Percentiles rank a stretch among this genome's conserved stretches.
These are phyloP conservation scores for Punctularia strigosozonata DNA, from an alignment of 768 basidiomycete genomes.

Conservation along the genomic window DNA sequence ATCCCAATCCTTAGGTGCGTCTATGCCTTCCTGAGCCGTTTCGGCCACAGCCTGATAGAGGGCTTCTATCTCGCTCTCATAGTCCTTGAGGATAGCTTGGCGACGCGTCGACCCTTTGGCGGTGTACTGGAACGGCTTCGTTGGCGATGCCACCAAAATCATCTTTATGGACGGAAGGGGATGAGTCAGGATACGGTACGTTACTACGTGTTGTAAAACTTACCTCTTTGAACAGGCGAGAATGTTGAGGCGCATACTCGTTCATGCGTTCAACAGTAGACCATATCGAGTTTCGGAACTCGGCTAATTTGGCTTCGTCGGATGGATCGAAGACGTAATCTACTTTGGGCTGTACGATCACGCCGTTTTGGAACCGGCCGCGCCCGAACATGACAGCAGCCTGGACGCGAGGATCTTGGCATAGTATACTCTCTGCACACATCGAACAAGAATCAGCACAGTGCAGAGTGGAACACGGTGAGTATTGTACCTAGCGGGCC, in stretches of 20 bases:
- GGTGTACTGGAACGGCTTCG: slow-evolving; percentile 4
- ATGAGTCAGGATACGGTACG: too few species aligned
- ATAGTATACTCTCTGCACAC: slow-evolving; percentile 25
- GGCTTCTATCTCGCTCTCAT: background rate
- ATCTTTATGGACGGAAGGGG: too few species aligned
- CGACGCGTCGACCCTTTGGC: slow-evolving; percentile 3
- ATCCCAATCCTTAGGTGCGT: slow-evolving; percentile 16
- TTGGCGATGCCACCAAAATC: slow-evolving; percentile 3
- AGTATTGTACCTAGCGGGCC: slow-evolving; percentile 24
- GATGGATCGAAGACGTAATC: slow-evolving; percentile 1
- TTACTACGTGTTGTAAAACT: too few species aligned
- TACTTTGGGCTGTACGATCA: slow-evolving; percentile 4
- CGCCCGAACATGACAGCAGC: slow-evolving; percentile 5
- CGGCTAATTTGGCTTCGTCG: background rate
- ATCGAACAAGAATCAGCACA: too few species aligned
- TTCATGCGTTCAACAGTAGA: slow-evolving; percentile 5
- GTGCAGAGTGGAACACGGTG: too few species aligned
- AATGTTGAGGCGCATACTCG: slow-evolving; percentile 3
- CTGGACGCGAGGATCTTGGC: slow-evolving; percentile 3
- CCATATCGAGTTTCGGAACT: slow-evolving; percentile 2
- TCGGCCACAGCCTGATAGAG: slow-evolving; percentile 12
- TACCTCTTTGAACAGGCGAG: slow-evolving; percentile 4
- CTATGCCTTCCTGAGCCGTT: slow-evolving; percentile 17
- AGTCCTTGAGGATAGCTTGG: background rate
- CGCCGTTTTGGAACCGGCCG: slow-evolving; percentile 5